phyloP scores from a whole-genome alignment of 2,329 filamentous ascomycete species.

The Fusarium setosum region DNA sequence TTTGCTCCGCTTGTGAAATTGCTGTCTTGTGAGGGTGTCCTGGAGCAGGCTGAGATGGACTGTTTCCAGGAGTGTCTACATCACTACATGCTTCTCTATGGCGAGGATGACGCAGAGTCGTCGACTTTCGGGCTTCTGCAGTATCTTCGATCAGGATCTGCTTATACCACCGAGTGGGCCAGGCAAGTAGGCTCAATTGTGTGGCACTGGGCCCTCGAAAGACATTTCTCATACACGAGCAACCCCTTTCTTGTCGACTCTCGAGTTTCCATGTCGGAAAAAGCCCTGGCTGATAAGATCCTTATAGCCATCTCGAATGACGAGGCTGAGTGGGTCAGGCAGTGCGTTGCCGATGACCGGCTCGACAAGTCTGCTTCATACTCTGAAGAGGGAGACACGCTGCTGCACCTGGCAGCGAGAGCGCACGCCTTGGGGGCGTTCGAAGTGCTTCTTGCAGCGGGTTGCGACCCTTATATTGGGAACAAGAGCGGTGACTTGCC shows the following conservation, averaged over 20 bases:
- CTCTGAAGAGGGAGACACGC: accelerated
- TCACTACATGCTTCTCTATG: too few relatives aligned
- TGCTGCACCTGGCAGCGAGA: not conserved
- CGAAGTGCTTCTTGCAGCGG: not conserved
- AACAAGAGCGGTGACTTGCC: not conserved
- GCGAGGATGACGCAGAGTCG: not conserved
- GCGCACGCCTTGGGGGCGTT: accelerated
- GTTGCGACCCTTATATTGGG: not conserved
- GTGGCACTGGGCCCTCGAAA: not conserved
- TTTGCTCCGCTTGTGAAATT: not conserved
- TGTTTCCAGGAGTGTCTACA: not conserved
- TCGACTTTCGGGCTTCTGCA: not conserved
- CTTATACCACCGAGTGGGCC: not conserved
- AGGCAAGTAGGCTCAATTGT: not conserved
- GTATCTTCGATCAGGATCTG: not conserved
- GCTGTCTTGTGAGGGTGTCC: not conserved
- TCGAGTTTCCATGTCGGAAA: not conserved
- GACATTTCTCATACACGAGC: not conserved
- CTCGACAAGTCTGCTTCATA: not conserved
- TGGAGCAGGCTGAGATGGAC: not conserved
- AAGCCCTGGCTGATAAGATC: not conserved
- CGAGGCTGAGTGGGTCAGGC: accelerated
- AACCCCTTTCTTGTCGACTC: not conserved
- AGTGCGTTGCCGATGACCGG: not conserved
- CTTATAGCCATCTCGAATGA: not conserved